Conservation (phyloP, 306 rosid species). For the Coriaria nepalensis region DNA sequence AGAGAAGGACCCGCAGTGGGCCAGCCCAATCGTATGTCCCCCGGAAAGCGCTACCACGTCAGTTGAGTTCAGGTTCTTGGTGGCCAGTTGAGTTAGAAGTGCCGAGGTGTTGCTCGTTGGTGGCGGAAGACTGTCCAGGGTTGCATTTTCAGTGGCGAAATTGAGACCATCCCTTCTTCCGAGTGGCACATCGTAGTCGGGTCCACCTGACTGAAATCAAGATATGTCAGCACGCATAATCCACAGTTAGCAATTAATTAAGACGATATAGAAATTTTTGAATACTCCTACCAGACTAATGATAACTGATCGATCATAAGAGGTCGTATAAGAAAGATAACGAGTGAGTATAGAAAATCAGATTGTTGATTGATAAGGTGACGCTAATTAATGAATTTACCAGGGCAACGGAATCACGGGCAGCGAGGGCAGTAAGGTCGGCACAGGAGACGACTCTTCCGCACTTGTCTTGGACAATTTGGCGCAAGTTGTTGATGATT, state of each 20-base stretch:
- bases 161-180: constrained; percentile 45
- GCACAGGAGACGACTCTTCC: constrained; percentile 54
- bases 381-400: constrained; percentile 14
- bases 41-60: constrained; percentile 50
- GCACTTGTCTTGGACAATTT: constrained; percentile 22
- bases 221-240: too few species aligned
- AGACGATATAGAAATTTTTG: too few species aligned
- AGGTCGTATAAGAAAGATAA: background rate
- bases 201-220: constrained; percentile 62
- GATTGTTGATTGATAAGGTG: background rate
- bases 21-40: constrained; percentile 46
- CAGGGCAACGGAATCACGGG: constrained; percentile 41
- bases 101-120: constrained; percentile 15
- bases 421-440: constrained; percentile 47
- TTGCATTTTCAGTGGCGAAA: constrained; percentile 19
- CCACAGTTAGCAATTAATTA: too few species aligned
- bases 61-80: constrained; percentile 21
- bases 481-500: constrained; percentile 39
- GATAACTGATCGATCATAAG: too few species aligned
- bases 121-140: constrained; percentile 23
- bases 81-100: constrained; percentile 14
- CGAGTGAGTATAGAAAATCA: too few species aligned
- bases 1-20: constrained; percentile 33
- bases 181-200: constrained; percentile 37
- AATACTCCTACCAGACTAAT: too few species aligned